Evolutionary conservation across 768 basidiomycete genomes (phyloP).

Genomic region (Kwoniella bestiolae): DNA sequence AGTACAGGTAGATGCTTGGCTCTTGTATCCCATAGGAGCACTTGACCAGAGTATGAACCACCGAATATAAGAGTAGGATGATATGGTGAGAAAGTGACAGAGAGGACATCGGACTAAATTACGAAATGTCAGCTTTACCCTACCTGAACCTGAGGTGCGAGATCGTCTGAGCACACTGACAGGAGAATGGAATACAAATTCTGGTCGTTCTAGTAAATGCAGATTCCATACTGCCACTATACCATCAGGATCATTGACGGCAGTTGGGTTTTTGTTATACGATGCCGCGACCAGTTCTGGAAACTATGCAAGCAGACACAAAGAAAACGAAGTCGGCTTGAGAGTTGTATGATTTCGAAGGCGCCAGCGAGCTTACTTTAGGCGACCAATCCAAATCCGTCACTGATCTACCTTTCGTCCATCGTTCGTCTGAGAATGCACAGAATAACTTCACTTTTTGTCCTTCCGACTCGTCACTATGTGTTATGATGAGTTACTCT

Average conservation of each 20-base stretch:
- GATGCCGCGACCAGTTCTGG: conserved; percentile 94
- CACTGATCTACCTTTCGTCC: conserved; percentile 89
- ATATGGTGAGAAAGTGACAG: conserved; percentile 95
- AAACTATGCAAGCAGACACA: conserved; percentile 72
- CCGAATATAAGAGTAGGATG: conserved; percentile 97
- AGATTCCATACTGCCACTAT: conserved; percentile 98
- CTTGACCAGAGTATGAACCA: conserved; percentile 99
- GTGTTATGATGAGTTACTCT: neutral
- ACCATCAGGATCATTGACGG: conserved; percentile 93
- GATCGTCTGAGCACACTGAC: conserved; percentile 60
- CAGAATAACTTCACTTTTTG: conserved; percentile 90
- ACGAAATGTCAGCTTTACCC: neutral
- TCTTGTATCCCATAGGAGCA: conserved; percentile 96
- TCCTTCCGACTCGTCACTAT: conserved; percentile 86
- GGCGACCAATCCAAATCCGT: conserved; percentile 98
- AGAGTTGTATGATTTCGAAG: too few relatives aligned
- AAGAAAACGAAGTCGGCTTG: neutral
- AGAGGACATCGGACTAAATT: conserved; percentile 91
- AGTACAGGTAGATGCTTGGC: conserved; percentile 94
- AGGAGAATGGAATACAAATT: conserved; percentile 98
- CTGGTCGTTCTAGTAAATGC: conserved; percentile 90
- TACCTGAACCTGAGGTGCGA: too few relatives aligned
- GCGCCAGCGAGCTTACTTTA: conserved; percentile 64
- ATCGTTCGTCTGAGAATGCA: conserved; percentile 87
- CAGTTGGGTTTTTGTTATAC: conserved; percentile 95